phyloP scores from a whole-genome alignment of 2,329 filamentous ascomycete species.

The Colletotrichum musae region DNA sequence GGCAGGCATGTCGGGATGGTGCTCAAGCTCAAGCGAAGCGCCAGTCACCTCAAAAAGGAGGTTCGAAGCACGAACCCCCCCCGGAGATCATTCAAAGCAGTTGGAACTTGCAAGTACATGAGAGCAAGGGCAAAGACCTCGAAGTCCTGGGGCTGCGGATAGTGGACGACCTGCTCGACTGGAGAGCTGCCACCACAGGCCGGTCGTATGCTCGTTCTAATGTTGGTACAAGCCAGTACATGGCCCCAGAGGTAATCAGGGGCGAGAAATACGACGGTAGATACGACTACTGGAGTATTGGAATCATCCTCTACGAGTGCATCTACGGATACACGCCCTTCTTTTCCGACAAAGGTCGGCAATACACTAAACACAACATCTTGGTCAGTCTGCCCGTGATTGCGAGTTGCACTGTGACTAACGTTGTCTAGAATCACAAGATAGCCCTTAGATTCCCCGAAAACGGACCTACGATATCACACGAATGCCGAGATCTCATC shows the following conservation, averaged over 20 bases:
- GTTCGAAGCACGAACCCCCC: constrained; percentile 40
- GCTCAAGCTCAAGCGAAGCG: constrained; percentile 4
- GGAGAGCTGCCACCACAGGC: constrained; percentile 78
- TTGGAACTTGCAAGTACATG: neutral
- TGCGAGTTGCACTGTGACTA: neutral
- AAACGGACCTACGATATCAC: constrained; percentile 73
- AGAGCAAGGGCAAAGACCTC: constrained; percentile 34
- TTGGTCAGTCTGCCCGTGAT: constrained; percentile 66
- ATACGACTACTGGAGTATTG: constrained; percentile 98
- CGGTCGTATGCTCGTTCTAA: constrained; percentile 85
- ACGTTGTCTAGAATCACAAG: constrained; percentile 72
- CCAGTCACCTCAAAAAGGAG: constrained; percentile 19
- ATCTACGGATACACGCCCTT: constrained; percentile 94
- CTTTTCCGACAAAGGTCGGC: constrained; percentile 81
- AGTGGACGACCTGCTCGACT: constrained; percentile 71
- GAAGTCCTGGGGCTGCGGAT: constrained; percentile 46
- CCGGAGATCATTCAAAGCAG: constrained; percentile 46
- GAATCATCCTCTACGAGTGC: constrained; percentile 94
- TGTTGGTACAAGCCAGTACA: constrained; percentile 97
- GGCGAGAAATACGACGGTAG: constrained; percentile 89
- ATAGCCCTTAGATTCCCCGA: constrained; percentile 79
- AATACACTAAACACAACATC: constrained; percentile 90
- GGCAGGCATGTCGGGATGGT: neutral
- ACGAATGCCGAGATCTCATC: constrained; percentile 84
- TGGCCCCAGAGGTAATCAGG: constrained; percentile 93